Percentiles rank a stretch among this genome's conserved stretches.
Conservation (phyloP, 1,284 basidiomycete genomes). For the Ceratobasidium sp. region DNA sequence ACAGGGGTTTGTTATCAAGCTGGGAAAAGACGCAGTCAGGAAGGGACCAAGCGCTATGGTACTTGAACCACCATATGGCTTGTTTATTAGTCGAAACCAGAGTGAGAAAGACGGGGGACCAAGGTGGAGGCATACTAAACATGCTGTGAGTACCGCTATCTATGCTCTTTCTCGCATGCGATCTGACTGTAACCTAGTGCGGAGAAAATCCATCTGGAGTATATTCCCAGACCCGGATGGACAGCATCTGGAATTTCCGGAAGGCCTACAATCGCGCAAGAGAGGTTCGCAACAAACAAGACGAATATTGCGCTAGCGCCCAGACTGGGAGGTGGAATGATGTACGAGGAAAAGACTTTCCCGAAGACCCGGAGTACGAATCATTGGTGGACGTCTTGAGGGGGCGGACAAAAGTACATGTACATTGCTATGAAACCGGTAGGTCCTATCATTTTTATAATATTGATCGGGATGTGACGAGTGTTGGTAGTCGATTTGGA, state of each 20-base stretch:
- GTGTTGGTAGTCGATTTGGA: conserved; percentile 78
- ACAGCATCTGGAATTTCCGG: conserved; percentile 64
- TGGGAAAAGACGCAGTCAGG: too few species aligned
- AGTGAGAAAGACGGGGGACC: conserved; percentile 49
- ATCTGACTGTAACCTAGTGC: conserved; percentile 45
- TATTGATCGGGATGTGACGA: too few species aligned
- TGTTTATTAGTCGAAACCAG: conserved; percentile 53
- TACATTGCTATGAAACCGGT: conserved; percentile 74
- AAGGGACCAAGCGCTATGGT: too few species aligned
- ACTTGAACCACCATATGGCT: conserved; percentile 60
- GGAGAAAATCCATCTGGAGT: conserved; percentile 57
- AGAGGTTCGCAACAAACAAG: conserved; percentile 74
- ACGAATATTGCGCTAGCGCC: conserved; percentile 69
- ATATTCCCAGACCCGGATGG: conserved; percentile 58
- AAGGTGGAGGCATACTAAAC: conserved; percentile 69
- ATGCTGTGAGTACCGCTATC: conserved; percentile 23
- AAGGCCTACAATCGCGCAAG: conserved; percentile 71
- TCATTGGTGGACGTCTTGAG: conserved; percentile 85
- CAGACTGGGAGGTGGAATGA: conserved; percentile 65
- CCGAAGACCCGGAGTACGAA: conserved; percentile 78
- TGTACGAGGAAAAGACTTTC: conserved; percentile 67
- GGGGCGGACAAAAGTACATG: conserved; percentile 77
- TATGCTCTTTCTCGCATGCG: conserved; percentile 48
- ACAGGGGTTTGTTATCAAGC: too few species aligned
- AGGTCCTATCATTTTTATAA: not conserved